phyloP scores from a whole-genome alignment of 345 rosid genomes.

The Streptanthus diversifolius region DNA sequence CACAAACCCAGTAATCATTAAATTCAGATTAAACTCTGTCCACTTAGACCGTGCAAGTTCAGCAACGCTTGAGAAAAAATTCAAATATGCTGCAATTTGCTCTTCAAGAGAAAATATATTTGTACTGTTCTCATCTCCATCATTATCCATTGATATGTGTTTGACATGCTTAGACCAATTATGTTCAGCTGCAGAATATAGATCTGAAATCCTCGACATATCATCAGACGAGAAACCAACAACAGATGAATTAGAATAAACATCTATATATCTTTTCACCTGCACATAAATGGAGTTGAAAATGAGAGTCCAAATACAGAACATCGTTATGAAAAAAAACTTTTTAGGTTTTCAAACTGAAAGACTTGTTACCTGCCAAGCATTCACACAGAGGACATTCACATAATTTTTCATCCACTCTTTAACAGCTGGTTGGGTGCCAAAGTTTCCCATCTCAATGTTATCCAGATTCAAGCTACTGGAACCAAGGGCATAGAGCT shows the following conservation, averaged over 20 bases:
- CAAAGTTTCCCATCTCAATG: slow-evolving; percentile 11
- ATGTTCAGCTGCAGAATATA: slow-evolving; percentile 63
- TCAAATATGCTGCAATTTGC: slow-evolving; percentile 54
- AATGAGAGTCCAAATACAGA: slow-evolving; percentile 1
- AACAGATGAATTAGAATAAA: slow-evolving; percentile 81
- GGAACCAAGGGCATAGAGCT: slow-evolving; percentile 79
- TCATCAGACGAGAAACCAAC: slow-evolving; percentile 95
- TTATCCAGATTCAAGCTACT: slow-evolving; percentile 52
- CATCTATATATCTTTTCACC: slow-evolving; percentile 91
- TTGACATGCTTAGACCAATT: slow-evolving; percentile 41
- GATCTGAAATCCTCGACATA: slow-evolving; percentile 48
- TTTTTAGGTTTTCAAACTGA: not conserved
- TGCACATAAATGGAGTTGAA: slow-evolving; percentile 29
- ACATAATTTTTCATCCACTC: slow-evolving; percentile 64
- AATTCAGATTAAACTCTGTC: slow-evolving; percentile 81
- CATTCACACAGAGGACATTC: slow-evolving; percentile 69
- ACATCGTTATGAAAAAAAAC: not conserved
- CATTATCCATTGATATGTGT: slow-evolving; percentile 28
- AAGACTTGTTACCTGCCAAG: slow-evolving; percentile 80
- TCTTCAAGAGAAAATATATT: slow-evolving; percentile 37
- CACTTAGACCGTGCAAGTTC: slow-evolving; percentile 91
- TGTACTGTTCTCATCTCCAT: slow-evolving; percentile 35
- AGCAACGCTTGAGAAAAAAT: slow-evolving; percentile 63
- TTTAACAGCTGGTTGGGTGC: slow-evolving; percentile 32
- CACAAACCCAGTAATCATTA: slow-evolving; percentile 77